A percentile compares a stretch with the other conserved stretches of the same genome.
phyloP scores from a whole-genome alignment of 2,329 filamentous ascomycete species.

The Clonostachys rosea region DNA sequence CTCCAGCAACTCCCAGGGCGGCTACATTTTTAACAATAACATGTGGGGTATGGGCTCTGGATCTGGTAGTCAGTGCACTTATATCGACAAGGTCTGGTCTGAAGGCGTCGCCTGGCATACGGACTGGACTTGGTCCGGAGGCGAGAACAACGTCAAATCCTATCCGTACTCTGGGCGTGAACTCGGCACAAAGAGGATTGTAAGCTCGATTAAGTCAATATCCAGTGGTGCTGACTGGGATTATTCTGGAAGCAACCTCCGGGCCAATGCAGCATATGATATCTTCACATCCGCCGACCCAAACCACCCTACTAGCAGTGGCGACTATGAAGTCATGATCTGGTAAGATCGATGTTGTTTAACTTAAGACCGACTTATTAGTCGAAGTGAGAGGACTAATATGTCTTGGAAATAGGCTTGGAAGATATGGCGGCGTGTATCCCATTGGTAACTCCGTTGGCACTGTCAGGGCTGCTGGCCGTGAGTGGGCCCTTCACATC shows the following conservation, averaged over 20 bases:
- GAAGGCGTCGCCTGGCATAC: conserved; percentile 29
- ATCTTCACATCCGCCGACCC: conserved; percentile 45
- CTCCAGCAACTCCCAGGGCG: background rate
- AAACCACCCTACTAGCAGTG: conserved; percentile 21
- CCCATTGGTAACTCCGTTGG: conserved; percentile 34
- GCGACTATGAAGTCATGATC: conserved; percentile 60
- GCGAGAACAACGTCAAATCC: conserved; percentile 30
- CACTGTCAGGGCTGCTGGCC: conserved; percentile 21
- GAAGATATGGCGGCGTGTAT: conserved; percentile 7
- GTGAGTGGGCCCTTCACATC: conserved; percentile 36
- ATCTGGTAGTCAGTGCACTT: conserved; percentile 32
- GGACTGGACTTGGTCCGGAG: conserved; percentile 32
- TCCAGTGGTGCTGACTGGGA: conserved; percentile 23
- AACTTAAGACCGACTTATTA: background rate
- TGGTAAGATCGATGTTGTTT: conserved; percentile 24
- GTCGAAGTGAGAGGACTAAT: background rate
- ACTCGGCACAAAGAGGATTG: conserved; percentile 12
- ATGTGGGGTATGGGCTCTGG: conserved; percentile 27
- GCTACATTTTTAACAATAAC: conserved; percentile 29
- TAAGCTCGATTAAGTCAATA: conserved; percentile 23
- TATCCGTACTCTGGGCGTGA: conserved; percentile 20
- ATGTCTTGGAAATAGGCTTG: conserved; percentile 7
- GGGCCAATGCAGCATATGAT: conserved; percentile 56
- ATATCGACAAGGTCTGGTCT: conserved; percentile 23
- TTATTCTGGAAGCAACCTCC: conserved; percentile 19